Conservation (phyloP, 495 filamentous ascomycete genomes). For the Penicillium longicatenatum region DNA sequence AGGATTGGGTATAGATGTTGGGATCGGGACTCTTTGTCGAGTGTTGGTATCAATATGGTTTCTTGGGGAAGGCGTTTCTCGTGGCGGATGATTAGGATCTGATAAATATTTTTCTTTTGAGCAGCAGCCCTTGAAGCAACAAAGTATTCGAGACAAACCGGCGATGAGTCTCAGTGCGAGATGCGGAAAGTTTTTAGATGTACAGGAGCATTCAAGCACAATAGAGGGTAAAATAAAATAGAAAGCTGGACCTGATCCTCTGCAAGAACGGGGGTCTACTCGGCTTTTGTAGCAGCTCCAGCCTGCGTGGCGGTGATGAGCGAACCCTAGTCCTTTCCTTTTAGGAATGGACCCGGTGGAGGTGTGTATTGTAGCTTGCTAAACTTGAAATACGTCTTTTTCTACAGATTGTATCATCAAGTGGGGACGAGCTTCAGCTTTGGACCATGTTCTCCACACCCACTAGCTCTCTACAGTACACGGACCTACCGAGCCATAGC, state of each 20-base stretch:
- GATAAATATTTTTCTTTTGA: constrained; percentile 20
- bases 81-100: constrained; percentile 16
- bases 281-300: constrained; percentile 21
- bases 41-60: background rate
- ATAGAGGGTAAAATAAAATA: constrained; percentile 1
- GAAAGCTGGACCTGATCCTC: constrained; percentile 1
- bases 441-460: constrained; percentile 1
- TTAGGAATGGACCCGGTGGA: background rate
- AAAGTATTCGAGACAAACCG: constrained; percentile 24
- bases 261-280: constrained; percentile 1
- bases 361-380: background rate
- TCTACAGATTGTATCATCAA: background rate
- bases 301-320: background rate
- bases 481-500: constrained; percentile 4
- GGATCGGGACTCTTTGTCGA: constrained; percentile 13
- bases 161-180: constrained; percentile 9
- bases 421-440: constrained; percentile 16
- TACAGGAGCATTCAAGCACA: constrained; percentile 7
- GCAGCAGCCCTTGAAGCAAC: constrained; percentile 29
- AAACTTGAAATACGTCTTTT: background rate
- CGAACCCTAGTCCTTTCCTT: background rate
- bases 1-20: constrained; percentile 5
- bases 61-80: constrained; percentile 7
- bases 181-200: background rate
- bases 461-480: constrained; percentile 6